Conservation (phyloP, 805 yeast genomes). For the Pichia deserticola region DNA sequence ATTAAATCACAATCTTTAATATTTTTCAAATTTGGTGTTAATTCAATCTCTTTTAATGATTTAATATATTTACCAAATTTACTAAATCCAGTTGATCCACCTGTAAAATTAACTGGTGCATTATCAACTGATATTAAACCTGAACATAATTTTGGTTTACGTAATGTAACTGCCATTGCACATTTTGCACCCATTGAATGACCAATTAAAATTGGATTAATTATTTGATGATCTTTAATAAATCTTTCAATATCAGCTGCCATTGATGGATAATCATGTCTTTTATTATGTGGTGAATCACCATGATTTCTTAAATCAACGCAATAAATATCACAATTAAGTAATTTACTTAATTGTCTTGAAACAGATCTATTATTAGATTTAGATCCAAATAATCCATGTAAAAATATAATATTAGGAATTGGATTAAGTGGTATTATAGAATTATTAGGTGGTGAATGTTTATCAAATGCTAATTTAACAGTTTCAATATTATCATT, state of each 20-base stretch:
- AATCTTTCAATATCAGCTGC: conserved; percentile 82
- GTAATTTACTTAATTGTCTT: conserved; percentile 38
- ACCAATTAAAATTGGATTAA: conserved; percentile 59
- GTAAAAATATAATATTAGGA: conserved; percentile 67
- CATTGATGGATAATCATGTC: conserved; percentile 73
- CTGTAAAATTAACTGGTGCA: conserved; percentile 68
- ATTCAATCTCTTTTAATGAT: conserved; percentile 52
- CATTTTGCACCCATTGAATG: conserved; percentile 94
- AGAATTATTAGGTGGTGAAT: conserved; percentile 7
- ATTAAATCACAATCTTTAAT: conserved; percentile 62
- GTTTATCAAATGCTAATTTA: conserved; percentile 44
- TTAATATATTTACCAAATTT: conserved; percentile 62
- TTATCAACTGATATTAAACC: conserved; percentile 78
- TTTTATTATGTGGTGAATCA: conserved; percentile 65
- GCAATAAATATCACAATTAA: conserved; percentile 56
- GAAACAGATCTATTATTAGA: conserved; percentile 79
- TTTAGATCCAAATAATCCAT: conserved; percentile 84
- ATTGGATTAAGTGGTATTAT: conserved; percentile 1
- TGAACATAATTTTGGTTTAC: conserved; percentile 54
- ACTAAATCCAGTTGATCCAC: conserved; percentile 31
- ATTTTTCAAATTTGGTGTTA: conserved; percentile 33
- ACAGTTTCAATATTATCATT: conserved; percentile 38
- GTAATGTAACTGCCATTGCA: conserved; percentile 77
- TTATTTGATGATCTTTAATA: conserved; percentile 37
- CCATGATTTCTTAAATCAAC: conserved; percentile 89